Evolutionary conservation across 176 grass and related monocot species (phyloP).

Genomic region (Secale cereale): DNA sequence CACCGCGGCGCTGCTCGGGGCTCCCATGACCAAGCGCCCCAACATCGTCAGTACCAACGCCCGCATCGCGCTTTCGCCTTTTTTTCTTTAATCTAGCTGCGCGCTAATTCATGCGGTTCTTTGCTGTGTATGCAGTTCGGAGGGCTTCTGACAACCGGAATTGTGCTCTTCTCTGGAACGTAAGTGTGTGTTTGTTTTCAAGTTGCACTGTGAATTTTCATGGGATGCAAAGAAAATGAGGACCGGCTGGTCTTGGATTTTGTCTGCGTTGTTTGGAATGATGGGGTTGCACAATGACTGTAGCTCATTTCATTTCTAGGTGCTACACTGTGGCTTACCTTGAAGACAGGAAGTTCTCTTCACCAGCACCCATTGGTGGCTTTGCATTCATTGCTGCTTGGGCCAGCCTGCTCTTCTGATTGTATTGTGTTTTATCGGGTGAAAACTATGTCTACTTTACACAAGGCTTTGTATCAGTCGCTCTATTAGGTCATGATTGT

Average conservation of each 20-base stretch:
- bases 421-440: background rate
- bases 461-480: background rate
- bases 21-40: constrained; percentile 71
- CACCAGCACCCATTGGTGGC: constrained; percentile 72
- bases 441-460: constrained; percentile 1
- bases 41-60: constrained; percentile 44
- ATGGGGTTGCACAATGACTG: background rate
- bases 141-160: constrained; percentile 76
- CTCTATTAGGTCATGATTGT: constrained; percentile 11
- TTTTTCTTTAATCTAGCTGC: background rate
- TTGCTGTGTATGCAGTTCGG: constrained; percentile 62
- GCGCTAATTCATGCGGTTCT: constrained; percentile 3
- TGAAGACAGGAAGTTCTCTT: constrained; percentile 77
- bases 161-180: constrained; percentile 93
- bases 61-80: background rate
- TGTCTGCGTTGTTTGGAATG: background rate
- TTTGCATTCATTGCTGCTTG: constrained; percentile 86
- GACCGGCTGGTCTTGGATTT: background rate
- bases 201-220: background rate
- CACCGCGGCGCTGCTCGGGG: constrained; percentile 81
- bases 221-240: background rate
- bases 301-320: constrained; percentile 36
- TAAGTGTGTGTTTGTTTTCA: constrained; percentile 21
- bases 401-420: constrained; percentile 84
- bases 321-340: constrained; percentile 85